phyloP scores from a whole-genome alignment of 1,284 basidiomycete genomes.

The Phellinidium pouzarii region DNA sequence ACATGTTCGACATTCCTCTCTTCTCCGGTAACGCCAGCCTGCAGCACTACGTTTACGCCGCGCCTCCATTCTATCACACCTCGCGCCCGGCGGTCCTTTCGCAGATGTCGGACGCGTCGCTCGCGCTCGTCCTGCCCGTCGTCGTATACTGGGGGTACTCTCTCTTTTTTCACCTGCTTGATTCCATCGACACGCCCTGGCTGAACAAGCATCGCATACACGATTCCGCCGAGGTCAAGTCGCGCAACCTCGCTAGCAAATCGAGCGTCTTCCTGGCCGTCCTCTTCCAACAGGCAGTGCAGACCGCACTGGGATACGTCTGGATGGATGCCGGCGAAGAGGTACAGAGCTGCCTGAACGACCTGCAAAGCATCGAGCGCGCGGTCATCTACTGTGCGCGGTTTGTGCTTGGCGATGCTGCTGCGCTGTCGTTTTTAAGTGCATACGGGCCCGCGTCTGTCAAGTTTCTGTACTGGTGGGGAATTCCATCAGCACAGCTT shows the following conservation, averaged over 20 bases:
- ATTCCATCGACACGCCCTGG: slow-evolving; percentile 69
- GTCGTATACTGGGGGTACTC: slow-evolving; percentile 86
- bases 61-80: slow-evolving; percentile 57
- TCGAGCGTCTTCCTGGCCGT: slow-evolving; percentile 73
- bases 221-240: slow-evolving; percentile 74
- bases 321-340: slow-evolving; percentile 59
- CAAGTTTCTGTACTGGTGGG: slow-evolving; percentile 92
- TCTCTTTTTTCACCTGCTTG: slow-evolving; percentile 76
- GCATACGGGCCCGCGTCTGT: slow-evolving; percentile 47
- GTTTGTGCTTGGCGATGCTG: slow-evolving; percentile 30
- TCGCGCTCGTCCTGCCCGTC: slow-evolving; percentile 74
- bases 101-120: slow-evolving; percentile 63
- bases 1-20: slow-evolving; percentile 8
- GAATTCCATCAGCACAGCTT: slow-evolving; percentile 72
- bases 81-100: slow-evolving; percentile 47
- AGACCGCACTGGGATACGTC: slow-evolving; percentile 70
- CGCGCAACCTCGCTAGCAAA: slow-evolving; percentile 68
- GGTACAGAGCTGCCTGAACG: slow-evolving; percentile 36
- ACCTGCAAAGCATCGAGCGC: slow-evolving; percentile 37
- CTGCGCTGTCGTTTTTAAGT: slow-evolving; percentile 32
- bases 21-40: slow-evolving; percentile 5
- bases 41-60: slow-evolving; percentile 14
- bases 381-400: slow-evolving; percentile 33
- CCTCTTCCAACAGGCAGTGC: slow-evolving; percentile 78
- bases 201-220: slow-evolving; percentile 87